Evolutionary conservation across 306 rosid species (phyloP).

Genomic region (Vigna hirtella): DNA sequence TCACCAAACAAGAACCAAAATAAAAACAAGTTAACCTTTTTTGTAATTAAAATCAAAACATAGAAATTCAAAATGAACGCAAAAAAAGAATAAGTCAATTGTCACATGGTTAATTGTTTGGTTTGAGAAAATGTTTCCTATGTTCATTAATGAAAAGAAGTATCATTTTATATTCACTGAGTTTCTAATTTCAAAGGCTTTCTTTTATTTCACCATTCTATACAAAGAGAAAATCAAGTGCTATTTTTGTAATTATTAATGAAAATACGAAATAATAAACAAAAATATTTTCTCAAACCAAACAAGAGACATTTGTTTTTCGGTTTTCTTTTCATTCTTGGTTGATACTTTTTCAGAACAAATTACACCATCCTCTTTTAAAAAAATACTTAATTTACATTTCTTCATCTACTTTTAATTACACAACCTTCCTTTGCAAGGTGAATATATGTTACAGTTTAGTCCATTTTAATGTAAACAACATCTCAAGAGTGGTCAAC

Average conservation of each 20-base stretch:
- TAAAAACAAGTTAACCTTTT: neutral
- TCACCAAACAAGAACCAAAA: neutral
- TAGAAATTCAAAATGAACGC: neutral
- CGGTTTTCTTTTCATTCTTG: neutral
- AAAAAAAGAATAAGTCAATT: neutral
- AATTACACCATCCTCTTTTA: neutral
- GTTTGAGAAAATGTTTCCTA: neutral
- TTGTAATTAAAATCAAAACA: neutral
- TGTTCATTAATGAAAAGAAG: neutral
- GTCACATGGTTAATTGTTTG: neutral
- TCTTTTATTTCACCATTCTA: neutral
- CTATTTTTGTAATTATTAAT: neutral
- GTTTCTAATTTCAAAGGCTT: neutral
- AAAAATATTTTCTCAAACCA: neutral
- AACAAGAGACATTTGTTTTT: neutral
- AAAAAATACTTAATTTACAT: neutral
- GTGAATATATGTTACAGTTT: neutral
- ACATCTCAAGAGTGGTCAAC: neutral
- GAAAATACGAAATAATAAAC: neutral
- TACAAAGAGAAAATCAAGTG: neutral
- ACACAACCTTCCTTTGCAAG: neutral
- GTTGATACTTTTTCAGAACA: neutral
- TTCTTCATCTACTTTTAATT: no score
- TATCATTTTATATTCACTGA: neutral
- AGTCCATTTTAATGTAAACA: neutral